Base-by-base conservation (phyloP, 2,329 filamentous ascomycete species). In the Xylariaceae sp. region DNA sequence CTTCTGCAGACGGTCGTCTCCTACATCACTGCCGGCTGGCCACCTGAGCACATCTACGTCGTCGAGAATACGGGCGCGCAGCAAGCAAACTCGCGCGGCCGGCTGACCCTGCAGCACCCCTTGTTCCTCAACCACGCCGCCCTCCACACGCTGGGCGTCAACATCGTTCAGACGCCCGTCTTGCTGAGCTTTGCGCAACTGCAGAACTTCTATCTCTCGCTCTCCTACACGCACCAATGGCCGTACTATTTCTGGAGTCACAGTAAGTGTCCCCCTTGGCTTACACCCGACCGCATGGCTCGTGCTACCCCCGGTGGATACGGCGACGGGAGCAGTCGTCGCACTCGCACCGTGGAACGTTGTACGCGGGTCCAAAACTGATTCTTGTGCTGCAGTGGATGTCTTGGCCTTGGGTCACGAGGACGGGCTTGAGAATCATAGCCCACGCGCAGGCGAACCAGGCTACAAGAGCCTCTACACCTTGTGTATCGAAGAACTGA, bases 21-120 rank as follows among this genome's bases (percentile, higher is more conserved):
- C 11, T 83, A 83, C 62, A 75, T 83, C 54, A 76, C 78, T 1
- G 76, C 77, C 2, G 80, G 80, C 43, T 83, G 80, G 79, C 80
- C 79, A 1, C 64, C 76, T 0, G 68, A 68, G 17, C 73, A 82
- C 54, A 81, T 83, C 51, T 77, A 77, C 53, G 74, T 83, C 2
- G 65, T 83, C 27, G 80, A 83, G 58, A 83, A 83, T 64, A 83
- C 75, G 5, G 79, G 79, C 6, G 74, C 75, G 12, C 76, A 80
- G 60, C 66, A 76, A 47, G 73, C 76, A 43, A 83, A 83, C 58
- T 60, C 66, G n/a, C 63, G 68, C 9, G 72, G 71, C 2, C 65
- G 68, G 32, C 68, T 82, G 3, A 70, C 71, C 0, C 66, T 77
- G 0, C 74, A 82, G 53, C 81, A 83, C 52, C 80, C 77, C 0